A percentile compares a stretch with the other conserved stretches of the same genome.
These are phyloP conservation scores for Tuber aestivum DNA, from an alignment of 495 filamentous ascomycete species.

Conservation along the genomic window DNA sequence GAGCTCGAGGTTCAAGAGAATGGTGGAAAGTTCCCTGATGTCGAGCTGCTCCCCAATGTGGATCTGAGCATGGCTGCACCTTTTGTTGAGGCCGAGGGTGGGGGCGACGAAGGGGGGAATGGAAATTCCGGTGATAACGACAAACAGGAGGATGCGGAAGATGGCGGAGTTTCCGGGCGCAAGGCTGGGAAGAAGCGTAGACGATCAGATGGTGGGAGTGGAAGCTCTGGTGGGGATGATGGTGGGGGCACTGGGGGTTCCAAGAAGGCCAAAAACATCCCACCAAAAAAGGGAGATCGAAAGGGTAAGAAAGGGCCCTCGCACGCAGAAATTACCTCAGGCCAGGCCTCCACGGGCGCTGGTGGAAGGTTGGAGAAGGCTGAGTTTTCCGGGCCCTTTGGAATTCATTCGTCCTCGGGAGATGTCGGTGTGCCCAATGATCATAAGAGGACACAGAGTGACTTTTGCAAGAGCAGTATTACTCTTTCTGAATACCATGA, in stretches of 20 bases:
- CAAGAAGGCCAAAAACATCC: slow-evolving; percentile 25
- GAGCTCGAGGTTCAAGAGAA: slow-evolving; percentile 40
- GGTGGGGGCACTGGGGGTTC: slow-evolving; percentile 17
- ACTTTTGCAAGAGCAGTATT: neutral
- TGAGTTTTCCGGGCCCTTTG: neutral
- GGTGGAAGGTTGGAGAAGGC: neutral
- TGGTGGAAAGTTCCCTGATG: slow-evolving; percentile 42
- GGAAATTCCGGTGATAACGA: slow-evolving; percentile 28
- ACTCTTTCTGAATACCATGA: neutral
- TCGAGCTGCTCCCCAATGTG: slow-evolving; percentile 41
- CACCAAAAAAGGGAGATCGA: slow-evolving; percentile 31
- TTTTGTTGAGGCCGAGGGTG: slow-evolving; percentile 18
- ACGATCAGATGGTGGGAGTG: slow-evolving; percentile 32
- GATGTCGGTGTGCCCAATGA: neutral
- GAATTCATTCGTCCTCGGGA: neutral
- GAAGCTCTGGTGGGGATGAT: slow-evolving; percentile 35
- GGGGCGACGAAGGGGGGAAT: slow-evolving; percentile 21
- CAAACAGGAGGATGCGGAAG: slow-evolving; percentile 26
- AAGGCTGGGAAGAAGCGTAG: slow-evolving; percentile 30
- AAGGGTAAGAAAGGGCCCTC: slow-evolving; percentile 33
- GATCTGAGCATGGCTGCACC: slow-evolving; percentile 35
- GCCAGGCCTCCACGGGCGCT: neutral
- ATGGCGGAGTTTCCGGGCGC: slow-evolving; percentile 22
- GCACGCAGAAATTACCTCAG: slow-evolving; percentile 22
- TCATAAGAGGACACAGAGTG: neutral